phyloP scores from a whole-genome alignment of 164 flowering plant species.

The Kingdonia uniflora region DNA sequence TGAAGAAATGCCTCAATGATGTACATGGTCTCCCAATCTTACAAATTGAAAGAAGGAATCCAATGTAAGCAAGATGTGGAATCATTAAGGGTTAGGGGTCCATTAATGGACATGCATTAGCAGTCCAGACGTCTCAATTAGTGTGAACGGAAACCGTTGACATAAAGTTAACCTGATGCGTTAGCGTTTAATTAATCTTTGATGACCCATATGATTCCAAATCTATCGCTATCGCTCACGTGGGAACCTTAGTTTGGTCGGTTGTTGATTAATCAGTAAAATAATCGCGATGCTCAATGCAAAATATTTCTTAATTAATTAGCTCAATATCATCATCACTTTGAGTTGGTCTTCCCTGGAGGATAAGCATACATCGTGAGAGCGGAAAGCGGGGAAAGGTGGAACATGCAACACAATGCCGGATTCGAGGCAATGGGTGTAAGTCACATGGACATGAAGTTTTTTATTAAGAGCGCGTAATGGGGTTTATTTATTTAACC shows the following conservation, averaged over 20 bases:
- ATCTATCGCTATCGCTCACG: conserved; percentile 44
- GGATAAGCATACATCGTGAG: conserved; percentile 15
- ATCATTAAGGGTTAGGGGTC: background rate
- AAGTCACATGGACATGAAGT: conserved; percentile 40
- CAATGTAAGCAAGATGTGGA: conserved; percentile 6
- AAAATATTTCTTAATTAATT: conserved; percentile 23
- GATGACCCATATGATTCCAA: conserved; percentile 29
- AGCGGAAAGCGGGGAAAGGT: conserved; percentile 24
- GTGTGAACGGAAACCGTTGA: conserved; percentile 21
- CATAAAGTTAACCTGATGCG: conserved; percentile 13
- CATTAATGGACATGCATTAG: background rate
- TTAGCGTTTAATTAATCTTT: background rate
- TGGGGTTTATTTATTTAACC: conserved; percentile 32
- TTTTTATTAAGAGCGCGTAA: conserved; percentile 26
- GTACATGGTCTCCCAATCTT: background rate
- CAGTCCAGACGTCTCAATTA: background rate
- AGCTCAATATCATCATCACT: conserved; percentile 12
- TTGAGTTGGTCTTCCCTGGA: conserved; percentile 22
- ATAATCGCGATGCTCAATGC: conserved; percentile 22
- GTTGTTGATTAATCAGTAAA: conserved; percentile 23
- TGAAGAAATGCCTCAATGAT: background rate
- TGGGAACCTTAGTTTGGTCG: conserved; percentile 48
- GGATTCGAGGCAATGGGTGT: conserved; percentile 24
- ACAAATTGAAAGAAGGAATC: conserved; percentile 3
- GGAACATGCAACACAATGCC: conserved; percentile 27